Base-by-base conservation (phyloP, 2,329 filamentous ascomycete genomes). In the Hypoxylon sp. region DNA sequence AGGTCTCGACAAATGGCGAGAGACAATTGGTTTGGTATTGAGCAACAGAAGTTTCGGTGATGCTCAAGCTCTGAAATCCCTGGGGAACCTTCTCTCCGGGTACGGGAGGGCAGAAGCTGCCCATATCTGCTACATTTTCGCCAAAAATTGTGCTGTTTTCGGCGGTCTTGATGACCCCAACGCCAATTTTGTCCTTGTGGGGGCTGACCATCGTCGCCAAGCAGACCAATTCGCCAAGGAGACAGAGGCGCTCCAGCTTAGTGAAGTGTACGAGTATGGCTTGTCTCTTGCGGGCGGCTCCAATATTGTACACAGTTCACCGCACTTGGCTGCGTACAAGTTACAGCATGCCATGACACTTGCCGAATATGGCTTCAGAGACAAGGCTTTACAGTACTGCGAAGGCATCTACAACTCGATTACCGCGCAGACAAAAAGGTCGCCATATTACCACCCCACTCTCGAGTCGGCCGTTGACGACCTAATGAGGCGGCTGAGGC, bases 251-350 rank as follows among this genome's bases (percentile, higher is more conserved):
- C 87, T 97, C n/a, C 82, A 97, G 52, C 85, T 99, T n/a, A 98
- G 93, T 43, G 95, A 99, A 76, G 88, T 97, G 0, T 98, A 96
- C 72, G 95, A 99, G 75, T 98, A 93, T 75, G 93, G 92, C 0
- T 82, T 92, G 10, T 91, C 91, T 8, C 84, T 98, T 13, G 83
- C 90, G 2, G 85, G 85, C 20, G 81, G 82, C 26, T 83, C 85
- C 1, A 79, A 83, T 20, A 78, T 83, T 8, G 77, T 83, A 0
- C 80, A 87, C 32, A 84, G 85, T 41, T 85, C 91, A 60, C 92
- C 94, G 11, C 94, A 99, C 77, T 80, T 99, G 32, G 88, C 96
- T 59, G 88, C 90, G 1, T 98, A 97, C 83, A 99, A 98, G 78
- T 83, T 98, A 43, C 89, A 95, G 58, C 91, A 97, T 77, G 95